These are phyloP conservation scores for Kwoniella sp. DNA, from an alignment of 768 basidiomycete species.

Conservation along the genomic window DNA sequence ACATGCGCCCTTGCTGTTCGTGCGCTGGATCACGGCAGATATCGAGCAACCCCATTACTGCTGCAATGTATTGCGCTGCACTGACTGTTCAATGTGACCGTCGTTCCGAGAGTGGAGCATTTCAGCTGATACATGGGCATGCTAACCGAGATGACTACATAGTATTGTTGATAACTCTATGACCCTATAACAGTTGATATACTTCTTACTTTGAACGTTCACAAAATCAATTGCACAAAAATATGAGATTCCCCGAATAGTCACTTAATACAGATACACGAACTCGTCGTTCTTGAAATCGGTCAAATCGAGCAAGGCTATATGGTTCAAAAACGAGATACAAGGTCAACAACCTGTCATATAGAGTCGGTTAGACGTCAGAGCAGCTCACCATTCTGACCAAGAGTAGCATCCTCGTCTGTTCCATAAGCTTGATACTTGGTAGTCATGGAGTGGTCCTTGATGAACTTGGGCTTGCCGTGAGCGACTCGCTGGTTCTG, in stretches of 20 bases:
- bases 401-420: constrained; percentile 12
- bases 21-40: too few species aligned
- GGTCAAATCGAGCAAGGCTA: constrained; percentile 31
- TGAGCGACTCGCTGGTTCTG: constrained; percentile 45
- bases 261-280: constrained; percentile 21
- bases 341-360: too few species aligned
- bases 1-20: too few species aligned
- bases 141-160: neutral
- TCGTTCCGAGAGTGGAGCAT: neutral
- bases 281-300: constrained; percentile 37
- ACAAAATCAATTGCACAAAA: neutral
- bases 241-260: neutral
- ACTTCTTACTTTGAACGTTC: neutral
- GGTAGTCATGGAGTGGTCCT: constrained; percentile 40
- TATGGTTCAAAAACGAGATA: neutral
- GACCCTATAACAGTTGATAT: neutral
- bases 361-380: too few species aligned
- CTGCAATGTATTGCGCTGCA: too few species aligned
- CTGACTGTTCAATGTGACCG: neutral
- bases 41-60: too few species aligned
- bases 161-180: neutral
- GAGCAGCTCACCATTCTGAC: constrained; percentile 23
- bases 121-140: neutral
- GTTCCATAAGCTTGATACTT: constrained; percentile 31
- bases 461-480: constrained; percentile 52